Conservation (phyloP, 176 grass and related monocot genomes). For the Hsuehochloa calcarea region DNA sequence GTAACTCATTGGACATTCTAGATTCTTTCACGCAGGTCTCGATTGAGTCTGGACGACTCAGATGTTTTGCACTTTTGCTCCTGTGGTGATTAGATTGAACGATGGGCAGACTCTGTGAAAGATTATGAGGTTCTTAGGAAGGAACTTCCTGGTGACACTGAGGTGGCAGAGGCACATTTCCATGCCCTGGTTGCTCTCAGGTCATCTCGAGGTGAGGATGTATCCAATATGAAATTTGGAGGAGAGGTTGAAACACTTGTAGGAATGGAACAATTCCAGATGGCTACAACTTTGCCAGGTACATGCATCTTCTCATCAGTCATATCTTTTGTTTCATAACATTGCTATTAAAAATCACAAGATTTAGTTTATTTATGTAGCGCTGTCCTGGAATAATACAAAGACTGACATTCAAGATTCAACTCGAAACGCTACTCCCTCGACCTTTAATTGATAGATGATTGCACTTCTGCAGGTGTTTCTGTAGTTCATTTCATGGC, state of each 20-base stretch:
- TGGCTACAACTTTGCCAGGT: slow-evolving; percentile 86
- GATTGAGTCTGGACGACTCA: neutral
- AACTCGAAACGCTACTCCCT: neutral
- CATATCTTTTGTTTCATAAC: neutral
- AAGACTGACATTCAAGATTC: neutral
- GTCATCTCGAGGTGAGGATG: slow-evolving; percentile 76
- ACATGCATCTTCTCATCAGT: slow-evolving; percentile 12
- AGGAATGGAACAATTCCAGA: slow-evolving; percentile 75
- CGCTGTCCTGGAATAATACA: neutral
- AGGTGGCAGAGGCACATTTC: slow-evolving; percentile 88
- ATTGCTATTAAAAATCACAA: neutral
- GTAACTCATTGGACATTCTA: slow-evolving; percentile 23
- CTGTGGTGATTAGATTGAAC: slow-evolving; percentile 59
- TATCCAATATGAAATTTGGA: slow-evolving; percentile 92
- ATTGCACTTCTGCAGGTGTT: slow-evolving; percentile 50
- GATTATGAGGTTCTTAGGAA: slow-evolving; percentile 86
- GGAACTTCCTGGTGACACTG: slow-evolving; percentile 72
- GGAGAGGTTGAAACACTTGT: slow-evolving; percentile 77
- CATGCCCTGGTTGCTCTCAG: slow-evolving; percentile 81
- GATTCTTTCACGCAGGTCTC: neutral
- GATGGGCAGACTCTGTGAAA: slow-evolving; percentile 74
- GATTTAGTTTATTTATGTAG: neutral
- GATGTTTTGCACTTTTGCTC: neutral
- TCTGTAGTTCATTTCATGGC: slow-evolving; percentile 86
- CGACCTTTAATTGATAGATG: neutral